These are phyloP conservation scores for Aquilaria agallochum DNA, from an alignment of 441 rosid species.

Conservation along the genomic window DNA sequence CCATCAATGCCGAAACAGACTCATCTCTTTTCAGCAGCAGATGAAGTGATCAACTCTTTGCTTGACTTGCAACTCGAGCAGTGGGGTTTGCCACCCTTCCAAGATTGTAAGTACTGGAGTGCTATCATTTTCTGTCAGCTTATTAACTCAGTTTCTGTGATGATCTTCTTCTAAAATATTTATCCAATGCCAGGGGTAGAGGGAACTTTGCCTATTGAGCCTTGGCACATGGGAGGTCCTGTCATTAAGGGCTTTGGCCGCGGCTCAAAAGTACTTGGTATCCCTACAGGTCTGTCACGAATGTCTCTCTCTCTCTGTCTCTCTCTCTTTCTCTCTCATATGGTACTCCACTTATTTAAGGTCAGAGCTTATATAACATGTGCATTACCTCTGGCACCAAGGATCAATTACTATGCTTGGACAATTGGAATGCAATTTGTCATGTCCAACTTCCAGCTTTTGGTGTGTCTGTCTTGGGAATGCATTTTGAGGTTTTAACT, in stretches of 20 bases:
- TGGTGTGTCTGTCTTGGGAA: background rate
- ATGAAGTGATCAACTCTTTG: constrained; percentile 65
- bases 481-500: background rate
- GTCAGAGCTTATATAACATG: too few species aligned
- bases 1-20: constrained; percentile 71
- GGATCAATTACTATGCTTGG: too few species aligned
- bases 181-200: constrained; percentile 63
- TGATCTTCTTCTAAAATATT: background rate
- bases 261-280: constrained; percentile 90
- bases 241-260: constrained; percentile 84
- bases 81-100: constrained; percentile 81
- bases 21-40: constrained; percentile 60
- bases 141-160: background rate
- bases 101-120: constrained; percentile 55
- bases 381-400: too few species aligned
- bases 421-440: too few species aligned
- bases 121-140: constrained; percentile 1
- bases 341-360: too few species aligned
- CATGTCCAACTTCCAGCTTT: too few species aligned
- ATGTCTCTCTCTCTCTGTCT: background rate
- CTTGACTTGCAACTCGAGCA: constrained; percentile 67
- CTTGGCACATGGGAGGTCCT: constrained; percentile 78
- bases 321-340: too few species aligned
- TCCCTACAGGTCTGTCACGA: constrained; percentile 58
- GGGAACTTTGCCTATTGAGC: constrained; percentile 63